Evolutionary conservation across 257 asterid genomes (phyloP).

Genomic region (Ajuga chamaepitys): DNA sequence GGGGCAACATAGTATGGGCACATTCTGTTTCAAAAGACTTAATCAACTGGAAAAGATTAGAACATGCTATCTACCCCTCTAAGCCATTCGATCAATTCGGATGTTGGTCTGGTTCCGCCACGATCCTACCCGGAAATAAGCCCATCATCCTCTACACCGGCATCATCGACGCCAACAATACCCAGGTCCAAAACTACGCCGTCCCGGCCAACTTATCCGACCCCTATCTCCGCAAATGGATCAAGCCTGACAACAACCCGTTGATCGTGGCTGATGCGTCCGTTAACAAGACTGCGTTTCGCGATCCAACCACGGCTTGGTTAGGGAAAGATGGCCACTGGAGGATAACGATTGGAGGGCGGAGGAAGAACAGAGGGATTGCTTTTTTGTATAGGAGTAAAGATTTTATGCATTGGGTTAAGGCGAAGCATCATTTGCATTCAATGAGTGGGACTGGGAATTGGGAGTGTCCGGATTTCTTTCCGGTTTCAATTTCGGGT

Average conservation of each 20-base stretch:
- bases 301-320: conserved; percentile 90
- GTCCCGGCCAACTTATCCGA: conserved; percentile 60
- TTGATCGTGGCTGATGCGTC: conserved; percentile 29
- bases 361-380: conserved; percentile 29
- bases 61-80: conserved; percentile 50
- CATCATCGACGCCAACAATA: conserved; percentile 30
- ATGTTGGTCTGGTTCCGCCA: conserved; percentile 88
- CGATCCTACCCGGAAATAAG: conserved; percentile 53
- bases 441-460: conserved; percentile 32
- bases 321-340: conserved; percentile 42
- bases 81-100: conserved; percentile 55
- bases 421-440: conserved; percentile 47
- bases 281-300: conserved; percentile 47
- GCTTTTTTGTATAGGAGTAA: conserved; percentile 43
- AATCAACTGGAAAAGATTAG: conserved; percentile 49
- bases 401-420: conserved; percentile 53
- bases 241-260: conserved; percentile 72
- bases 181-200: conserved; percentile 79
- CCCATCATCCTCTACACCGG: conserved; percentile 79
- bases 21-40: conserved; percentile 68
- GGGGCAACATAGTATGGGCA: conserved; percentile 85
- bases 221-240: conserved; percentile 52
- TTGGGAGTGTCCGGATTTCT: conserved; percentile 83
- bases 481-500: conserved; percentile 31
- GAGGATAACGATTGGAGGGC: conserved; percentile 46